These are phyloP conservation scores for Termitomyces sp. DNA, from an alignment of 768 basidiomycete genomes.

Conservation along the genomic window DNA sequence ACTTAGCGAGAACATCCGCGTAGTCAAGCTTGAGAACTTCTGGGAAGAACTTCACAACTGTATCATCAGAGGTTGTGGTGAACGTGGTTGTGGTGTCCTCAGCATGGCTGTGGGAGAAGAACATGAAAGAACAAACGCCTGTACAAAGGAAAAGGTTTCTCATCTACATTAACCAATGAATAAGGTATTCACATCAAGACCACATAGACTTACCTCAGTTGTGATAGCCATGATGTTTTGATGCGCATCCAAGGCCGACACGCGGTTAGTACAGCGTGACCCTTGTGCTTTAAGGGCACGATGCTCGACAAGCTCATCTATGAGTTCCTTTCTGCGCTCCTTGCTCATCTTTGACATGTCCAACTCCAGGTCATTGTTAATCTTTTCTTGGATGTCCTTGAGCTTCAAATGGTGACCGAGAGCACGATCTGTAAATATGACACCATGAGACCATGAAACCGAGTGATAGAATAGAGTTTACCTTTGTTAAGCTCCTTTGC, in stretches of 20 bases:
- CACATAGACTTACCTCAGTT: background rate
- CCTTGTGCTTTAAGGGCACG: background rate
- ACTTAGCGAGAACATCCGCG: background rate
- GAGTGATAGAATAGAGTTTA: background rate
- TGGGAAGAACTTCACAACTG: background rate
- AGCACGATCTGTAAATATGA: background rate
- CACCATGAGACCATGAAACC: no score
- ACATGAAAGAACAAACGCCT: background rate
- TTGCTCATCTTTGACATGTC: background rate
- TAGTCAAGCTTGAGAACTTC: background rate
- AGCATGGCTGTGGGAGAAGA: background rate
- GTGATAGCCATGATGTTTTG: background rate
- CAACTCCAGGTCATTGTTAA: background rate
- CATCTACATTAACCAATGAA: background rate
- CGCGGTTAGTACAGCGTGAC: background rate
- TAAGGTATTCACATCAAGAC: background rate
- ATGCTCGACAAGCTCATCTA: background rate
- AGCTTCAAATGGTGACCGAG: no score
- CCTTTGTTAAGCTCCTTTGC: background rate
- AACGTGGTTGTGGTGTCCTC: background rate
- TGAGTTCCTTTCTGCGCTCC: background rate
- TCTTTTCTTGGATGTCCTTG: background rate
- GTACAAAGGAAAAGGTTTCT: background rate
- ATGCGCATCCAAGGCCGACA: background rate
- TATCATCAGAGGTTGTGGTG: background rate